Base-by-base conservation (phyloP, 78 protist species). In the Tieghemostelium lacteum region DNA sequence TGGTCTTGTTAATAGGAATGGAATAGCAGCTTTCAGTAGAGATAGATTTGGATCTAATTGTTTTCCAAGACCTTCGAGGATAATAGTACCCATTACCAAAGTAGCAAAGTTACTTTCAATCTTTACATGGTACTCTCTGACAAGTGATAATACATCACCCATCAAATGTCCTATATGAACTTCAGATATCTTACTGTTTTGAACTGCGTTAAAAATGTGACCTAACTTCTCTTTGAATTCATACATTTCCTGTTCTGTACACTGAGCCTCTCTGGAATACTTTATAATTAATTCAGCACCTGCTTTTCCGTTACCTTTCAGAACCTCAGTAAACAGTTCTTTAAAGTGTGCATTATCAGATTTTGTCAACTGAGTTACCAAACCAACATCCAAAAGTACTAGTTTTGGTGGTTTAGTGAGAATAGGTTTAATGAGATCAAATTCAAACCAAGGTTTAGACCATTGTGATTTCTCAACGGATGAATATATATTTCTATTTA, bases 41-140 rank as follows among this genome's bases (percentile, higher is more conserved):
- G 72, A 39, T 54, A 92, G 26, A 54, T 71, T 73, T 50, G 95
- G 95, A 54, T 92, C 88, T 36, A 92, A 62, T 57, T 72, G 88
- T 45, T 86, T 80, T 3, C 95, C 95, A 16, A 92, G 28, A n/a
- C 95, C 95, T 17, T 92, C 95, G 17, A 92, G 33, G 6, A 92
- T 72, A 10, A 85, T 78, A 2, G 95, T 92, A 19, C 88, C 95
- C 85, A 92, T 76, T 0, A 83, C 78, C 26, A 92, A 34, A 0
- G 88, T 92, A 1, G 93, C 86, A 28, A 92, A 80, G 37, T 85
- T 85, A 36, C 95, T 77, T 36, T 92, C 95, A 55, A 92, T 50
- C 37, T 64, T 73, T 26, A 92, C 95, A 54, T 72, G 91, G 63
- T 75, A 92, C 39, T 66, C 86, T 31, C 92, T 66, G 8, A 75